Conservation (phyloP, 192 early-diverging fungal species). For the Gamsiella multidivaricata region DNA sequence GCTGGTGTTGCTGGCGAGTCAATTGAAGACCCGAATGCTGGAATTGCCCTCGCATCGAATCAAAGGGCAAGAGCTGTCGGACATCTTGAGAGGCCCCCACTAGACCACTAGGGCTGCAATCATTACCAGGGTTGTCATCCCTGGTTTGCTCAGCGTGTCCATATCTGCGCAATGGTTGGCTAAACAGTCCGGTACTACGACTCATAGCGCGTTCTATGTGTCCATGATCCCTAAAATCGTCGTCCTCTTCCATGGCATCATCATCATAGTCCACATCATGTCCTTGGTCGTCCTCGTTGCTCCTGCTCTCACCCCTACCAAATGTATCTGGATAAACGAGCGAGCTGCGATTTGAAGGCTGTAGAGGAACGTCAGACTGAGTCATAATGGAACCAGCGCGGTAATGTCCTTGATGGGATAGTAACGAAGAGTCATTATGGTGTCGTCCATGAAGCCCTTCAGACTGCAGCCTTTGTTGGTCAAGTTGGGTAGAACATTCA, state of each 20-base stretch:
- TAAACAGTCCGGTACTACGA: neutral
- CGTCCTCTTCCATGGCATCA: neutral
- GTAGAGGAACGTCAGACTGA: neutral
- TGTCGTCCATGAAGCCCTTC: slow-evolving; percentile 1
- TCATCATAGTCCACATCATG: neutral
- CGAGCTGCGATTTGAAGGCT: neutral
- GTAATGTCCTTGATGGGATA: neutral
- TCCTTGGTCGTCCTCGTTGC: neutral
- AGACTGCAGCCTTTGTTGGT: neutral
- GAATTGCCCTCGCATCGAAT: neutral
- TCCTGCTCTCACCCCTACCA: neutral
- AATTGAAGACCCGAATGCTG: neutral
- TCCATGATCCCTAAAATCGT: neutral
- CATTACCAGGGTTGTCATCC: slow-evolving; percentile 12
- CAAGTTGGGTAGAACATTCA: neutral
- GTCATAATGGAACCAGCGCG: neutral
- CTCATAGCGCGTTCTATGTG: neutral
- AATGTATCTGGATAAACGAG: neutral
- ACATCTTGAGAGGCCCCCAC: slow-evolving; percentile 31
- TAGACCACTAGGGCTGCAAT: slow-evolving; percentile 24
- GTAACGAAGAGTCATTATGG: neutral
- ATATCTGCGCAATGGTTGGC: neutral
- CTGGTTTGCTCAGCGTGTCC: neutral
- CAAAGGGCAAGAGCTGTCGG: neutral
- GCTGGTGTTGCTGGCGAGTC: neutral